phyloP scores from a whole-genome alignment of 495 filamentous ascomycete genomes.

The Aspergillus olivimuriae region DNA sequence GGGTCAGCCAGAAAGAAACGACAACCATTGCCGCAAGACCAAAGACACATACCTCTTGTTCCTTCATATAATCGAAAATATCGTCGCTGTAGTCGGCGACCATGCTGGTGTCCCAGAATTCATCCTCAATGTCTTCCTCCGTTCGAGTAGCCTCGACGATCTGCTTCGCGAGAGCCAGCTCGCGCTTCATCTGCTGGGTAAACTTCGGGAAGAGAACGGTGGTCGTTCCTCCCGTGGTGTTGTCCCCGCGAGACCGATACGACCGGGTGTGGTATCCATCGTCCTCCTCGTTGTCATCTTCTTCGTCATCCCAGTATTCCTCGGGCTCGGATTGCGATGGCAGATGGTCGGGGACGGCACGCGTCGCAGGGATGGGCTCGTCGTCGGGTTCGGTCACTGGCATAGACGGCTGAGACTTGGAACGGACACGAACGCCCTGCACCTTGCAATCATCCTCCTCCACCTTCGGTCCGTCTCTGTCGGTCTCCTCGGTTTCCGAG shows the following conservation, averaged over 20 bases:
- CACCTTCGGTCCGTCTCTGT: constrained; percentile 10
- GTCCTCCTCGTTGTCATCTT: constrained; percentile 75
- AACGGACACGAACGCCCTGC: constrained; percentile 9
- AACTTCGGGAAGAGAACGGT: constrained; percentile 67
- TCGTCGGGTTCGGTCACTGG: constrained; percentile 10
- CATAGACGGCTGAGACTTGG: constrained; percentile 12
- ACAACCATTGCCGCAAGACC: neutral
- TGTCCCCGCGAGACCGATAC: constrained; percentile 65
- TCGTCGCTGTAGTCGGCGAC: constrained; percentile 94
- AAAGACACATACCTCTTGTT: constrained; percentile 72
- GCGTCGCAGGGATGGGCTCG: constrained; percentile 6
- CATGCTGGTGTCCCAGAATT: constrained; percentile 93
- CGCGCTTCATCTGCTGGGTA: constrained; percentile 52
- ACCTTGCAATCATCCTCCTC: constrained; percentile 26
- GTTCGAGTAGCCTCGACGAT: constrained; percentile 57
- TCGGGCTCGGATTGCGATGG: constrained; percentile 50
- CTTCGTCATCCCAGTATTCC: constrained; percentile 72
- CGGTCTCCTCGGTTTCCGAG: constrained; percentile 10
- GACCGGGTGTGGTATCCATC: constrained; percentile 77
- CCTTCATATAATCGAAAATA: constrained; percentile 86
- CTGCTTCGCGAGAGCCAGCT: constrained; percentile 63
- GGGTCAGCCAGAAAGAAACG: constrained; percentile 12
- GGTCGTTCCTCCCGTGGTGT: constrained; percentile 68
- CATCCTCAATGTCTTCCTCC: constrained; percentile 70
- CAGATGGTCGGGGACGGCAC: constrained; percentile 11